Base-by-base conservation (phyloP, 2,329 filamentous ascomycete genomes). In the Alternaria solani region DNA sequence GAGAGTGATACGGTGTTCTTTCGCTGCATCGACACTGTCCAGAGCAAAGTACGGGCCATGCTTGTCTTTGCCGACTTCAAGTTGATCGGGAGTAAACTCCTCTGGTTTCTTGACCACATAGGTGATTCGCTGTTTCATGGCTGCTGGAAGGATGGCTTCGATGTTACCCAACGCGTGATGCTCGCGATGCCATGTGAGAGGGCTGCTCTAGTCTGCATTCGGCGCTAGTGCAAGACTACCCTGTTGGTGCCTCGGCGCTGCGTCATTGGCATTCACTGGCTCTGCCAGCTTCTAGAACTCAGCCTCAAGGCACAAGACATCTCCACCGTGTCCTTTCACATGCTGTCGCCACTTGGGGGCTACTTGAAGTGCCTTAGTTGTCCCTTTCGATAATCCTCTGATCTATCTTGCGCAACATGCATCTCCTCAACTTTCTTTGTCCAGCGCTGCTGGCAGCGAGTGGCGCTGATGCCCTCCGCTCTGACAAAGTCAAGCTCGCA, bases 1-100 rank as follows among this genome's bases (percentile, higher is more conserved):
- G 63, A 95, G 79, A 1, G 92, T 97, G 67, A 94, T 79, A 61
- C 90, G 87, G 75, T 95, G 91, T 79, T 98, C 92, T 66, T 92
- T 89, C 14, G 88, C 88, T 20, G 90, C 90, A 51, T 86, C 78
- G 42, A 95, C 76, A 2, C 84, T 85, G 2, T 82, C 82, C 54
- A 96, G 79, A 3, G 83, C 83, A 18, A 91, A 78, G 11, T 79
- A 80, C 8, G 57, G 47, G 12, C 41, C 57, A 9, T 78, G 80
- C 2, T 47, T 30, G 20, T 64, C 57, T 39, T 64, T 53, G 44
- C 81, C 81, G 43, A 96, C 79, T 12, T 84, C 78, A 52, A 96
- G 79, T 46, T 86, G 81, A 2, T 86, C 80, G 0, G 91, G 89
- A 53, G 91, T 87, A 63, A 94, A 84, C 2, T 84, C 81, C 43